A percentile compares a stretch with the other conserved stretches of the same genome.
Conservation (phyloP, 169 alveolate genomes). For the Eimeria necatrix region DNA sequence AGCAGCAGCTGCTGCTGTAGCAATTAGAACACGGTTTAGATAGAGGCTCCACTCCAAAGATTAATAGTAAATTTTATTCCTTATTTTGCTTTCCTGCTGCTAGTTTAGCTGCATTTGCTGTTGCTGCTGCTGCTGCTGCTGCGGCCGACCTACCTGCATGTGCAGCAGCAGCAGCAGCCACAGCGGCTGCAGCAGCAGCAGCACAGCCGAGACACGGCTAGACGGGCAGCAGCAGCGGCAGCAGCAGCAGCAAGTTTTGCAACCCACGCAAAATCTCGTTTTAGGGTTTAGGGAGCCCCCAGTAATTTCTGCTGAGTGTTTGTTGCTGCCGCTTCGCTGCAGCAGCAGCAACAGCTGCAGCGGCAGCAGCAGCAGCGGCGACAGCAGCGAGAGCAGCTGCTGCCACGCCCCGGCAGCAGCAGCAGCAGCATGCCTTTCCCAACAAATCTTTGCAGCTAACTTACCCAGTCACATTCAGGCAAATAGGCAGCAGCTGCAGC, state of each 20-base stretch:
- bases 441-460: neutral
- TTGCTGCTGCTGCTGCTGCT: slow-evolving; percentile 10
- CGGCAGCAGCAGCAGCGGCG: slow-evolving; percentile 60
- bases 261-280: neutral
- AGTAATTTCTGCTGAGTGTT: neutral
- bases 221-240: slow-evolving; percentile 47
- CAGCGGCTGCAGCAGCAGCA: slow-evolving; percentile 11
- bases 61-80: no score
- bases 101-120: neutral
- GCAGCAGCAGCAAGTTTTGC: neutral
- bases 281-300: slow-evolving; percentile 2
- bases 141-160: slow-evolving; percentile 53
- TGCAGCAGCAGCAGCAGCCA: slow-evolving; percentile 41
- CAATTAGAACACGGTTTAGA: neutral
- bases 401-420: slow-evolving; percentile 13
- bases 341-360: slow-evolving; percentile 31
- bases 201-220: slow-evolving; percentile 38
- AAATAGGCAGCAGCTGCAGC: slow-evolving; percentile 22
- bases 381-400: slow-evolving; percentile 51
- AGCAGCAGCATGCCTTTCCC: slow-evolving; percentile 8
- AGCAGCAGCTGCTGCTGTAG: slow-evolving; percentile 31
- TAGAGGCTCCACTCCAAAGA: no score
- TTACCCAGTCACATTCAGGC: neutral
- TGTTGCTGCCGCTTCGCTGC: neutral
- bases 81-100: neutral